Conservation (phyloP, 768 basidiomycete species). For the Porphyrellus cyaneotinctus region DNA sequence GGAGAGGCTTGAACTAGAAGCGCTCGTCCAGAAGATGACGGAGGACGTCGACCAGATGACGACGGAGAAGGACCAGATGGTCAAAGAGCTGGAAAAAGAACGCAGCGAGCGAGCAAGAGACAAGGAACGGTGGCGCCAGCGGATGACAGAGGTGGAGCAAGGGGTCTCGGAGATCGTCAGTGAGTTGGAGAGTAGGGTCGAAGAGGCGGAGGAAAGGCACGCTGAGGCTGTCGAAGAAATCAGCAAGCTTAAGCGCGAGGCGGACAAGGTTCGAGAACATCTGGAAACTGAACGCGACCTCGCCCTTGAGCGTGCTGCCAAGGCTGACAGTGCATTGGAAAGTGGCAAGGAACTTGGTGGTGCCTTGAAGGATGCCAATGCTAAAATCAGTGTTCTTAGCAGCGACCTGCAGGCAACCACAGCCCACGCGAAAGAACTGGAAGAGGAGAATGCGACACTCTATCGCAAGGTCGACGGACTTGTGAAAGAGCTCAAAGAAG, state of each 20-base stretch:
- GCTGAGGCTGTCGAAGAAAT: slow-evolving; percentile 39
- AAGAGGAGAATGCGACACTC: slow-evolving; percentile 53
- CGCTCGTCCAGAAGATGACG: slow-evolving; percentile 38
- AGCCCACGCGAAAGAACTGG: slow-evolving; percentile 54
- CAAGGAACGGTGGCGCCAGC: slow-evolving; percentile 65
- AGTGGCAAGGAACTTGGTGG: slow-evolving; percentile 65
- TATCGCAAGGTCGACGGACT: slow-evolving; percentile 51
- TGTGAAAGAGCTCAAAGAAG: slow-evolving; percentile 54
- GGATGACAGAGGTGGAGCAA: slow-evolving; percentile 67
- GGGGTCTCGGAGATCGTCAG: slow-evolving; percentile 64
- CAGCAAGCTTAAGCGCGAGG: slow-evolving; percentile 40
- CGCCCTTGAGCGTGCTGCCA: slow-evolving; percentile 55
- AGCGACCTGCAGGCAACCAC: slow-evolving; percentile 52
- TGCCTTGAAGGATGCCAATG: slow-evolving; percentile 62
- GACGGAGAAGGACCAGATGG: slow-evolving; percentile 43
- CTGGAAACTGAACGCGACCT: slow-evolving; percentile 50
- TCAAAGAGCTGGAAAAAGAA: slow-evolving; percentile 51
- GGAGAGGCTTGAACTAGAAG: slow-evolving; percentile 56
- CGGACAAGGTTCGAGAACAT: slow-evolving; percentile 42
- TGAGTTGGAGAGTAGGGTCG: slow-evolving; percentile 57
- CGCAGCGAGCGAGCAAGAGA: slow-evolving; percentile 56
- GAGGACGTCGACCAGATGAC: slow-evolving; percentile 38
- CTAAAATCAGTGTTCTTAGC: slow-evolving; percentile 50
- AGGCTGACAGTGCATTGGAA: slow-evolving; percentile 62
- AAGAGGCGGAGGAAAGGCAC: slow-evolving; percentile 47